phyloP scores from a whole-genome alignment of 495 filamentous ascomycete species.

The Daldinia concentrica region DNA sequence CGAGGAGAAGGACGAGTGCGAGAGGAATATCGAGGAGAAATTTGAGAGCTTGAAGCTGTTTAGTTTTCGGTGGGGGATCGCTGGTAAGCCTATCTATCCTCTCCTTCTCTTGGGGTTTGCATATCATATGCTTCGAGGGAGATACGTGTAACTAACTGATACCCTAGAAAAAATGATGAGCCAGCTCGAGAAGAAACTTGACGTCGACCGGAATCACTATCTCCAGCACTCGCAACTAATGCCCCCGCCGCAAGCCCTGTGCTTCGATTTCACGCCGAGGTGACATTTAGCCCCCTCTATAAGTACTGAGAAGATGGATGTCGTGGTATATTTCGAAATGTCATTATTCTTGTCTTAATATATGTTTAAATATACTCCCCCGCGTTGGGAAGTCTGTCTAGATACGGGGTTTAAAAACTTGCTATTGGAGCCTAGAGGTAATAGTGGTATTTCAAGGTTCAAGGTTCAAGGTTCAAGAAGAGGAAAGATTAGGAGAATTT shows the following conservation, averaged over 20 bases:
- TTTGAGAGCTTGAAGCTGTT: slow-evolving; percentile 47
- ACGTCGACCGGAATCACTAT: slow-evolving; percentile 40
- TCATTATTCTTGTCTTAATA: neutral
- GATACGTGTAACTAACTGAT: neutral
- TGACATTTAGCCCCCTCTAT: slow-evolving; percentile 15
- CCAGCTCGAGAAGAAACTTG: slow-evolving; percentile 40
- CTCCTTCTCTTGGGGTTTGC: neutral
- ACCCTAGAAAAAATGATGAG: slow-evolving; percentile 46
- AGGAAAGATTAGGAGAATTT: too few relatives aligned
- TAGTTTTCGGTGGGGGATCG: slow-evolving; percentile 47
- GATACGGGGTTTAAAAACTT: neutral
- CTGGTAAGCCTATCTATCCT: slow-evolving; percentile 32
- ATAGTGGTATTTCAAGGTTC: neutral
- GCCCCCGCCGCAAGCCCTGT: slow-evolving; percentile 32
- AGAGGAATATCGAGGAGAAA: slow-evolving; percentile 44
- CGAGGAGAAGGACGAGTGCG: slow-evolving; percentile 35
- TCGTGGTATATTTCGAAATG: neutral
- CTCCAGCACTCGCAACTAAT: slow-evolving; percentile 35
- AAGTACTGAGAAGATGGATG: neutral
- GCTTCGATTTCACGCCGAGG: slow-evolving; percentile 22
- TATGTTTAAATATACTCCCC: neutral
- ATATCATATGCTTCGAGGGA: too few relatives aligned
- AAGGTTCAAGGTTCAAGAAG: too few relatives aligned
- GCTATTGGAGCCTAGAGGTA: neutral
- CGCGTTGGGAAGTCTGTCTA: neutral